Conservation (phyloP, 768 basidiomycete species). For the Psilocybe azurescens region DNA sequence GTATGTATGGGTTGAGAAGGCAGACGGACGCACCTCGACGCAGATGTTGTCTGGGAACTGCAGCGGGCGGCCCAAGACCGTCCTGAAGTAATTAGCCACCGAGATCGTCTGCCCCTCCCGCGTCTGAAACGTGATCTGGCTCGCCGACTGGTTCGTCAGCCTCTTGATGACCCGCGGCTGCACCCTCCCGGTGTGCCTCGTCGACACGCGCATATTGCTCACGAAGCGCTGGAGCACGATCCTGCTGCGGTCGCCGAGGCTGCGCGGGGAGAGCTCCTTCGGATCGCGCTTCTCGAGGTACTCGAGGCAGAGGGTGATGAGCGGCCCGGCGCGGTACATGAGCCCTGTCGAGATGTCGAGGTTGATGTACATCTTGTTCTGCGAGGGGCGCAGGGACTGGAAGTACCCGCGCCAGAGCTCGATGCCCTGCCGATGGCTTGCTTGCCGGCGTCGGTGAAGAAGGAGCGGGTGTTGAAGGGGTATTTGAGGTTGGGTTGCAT, state of each 20-base stretch:
- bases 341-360: conserved; percentile 80
- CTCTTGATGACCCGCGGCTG: conserved; percentile 49
- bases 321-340: conserved; percentile 70
- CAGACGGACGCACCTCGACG: conserved; percentile 55
- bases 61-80: conserved; percentile 52
- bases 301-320: conserved; percentile 63
- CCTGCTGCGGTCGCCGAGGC: conserved; percentile 59
- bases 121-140: conserved; percentile 53
- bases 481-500: conserved; percentile 74
- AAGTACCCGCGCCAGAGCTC: conserved; percentile 83
- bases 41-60: conserved; percentile 67
- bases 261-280: conserved; percentile 32
- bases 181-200: conserved; percentile 18
- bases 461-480: conserved; percentile 78
- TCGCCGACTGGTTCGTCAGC: conserved; percentile 58
- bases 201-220: conserved; percentile 31
- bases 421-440: conserved; percentile 62
- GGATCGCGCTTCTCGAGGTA: conserved; percentile 38
- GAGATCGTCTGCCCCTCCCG: conserved; percentile 47
- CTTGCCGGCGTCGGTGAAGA: conserved; percentile 68
- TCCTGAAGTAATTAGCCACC: conserved; percentile 63
- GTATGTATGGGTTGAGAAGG: background rate
- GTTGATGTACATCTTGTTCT: conserved; percentile 70
- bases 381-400: conserved; percentile 75
- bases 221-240: conserved; percentile 45